Base-by-base conservation (phyloP, 371 early-diverging fungal species). In the Actinomortierella ambigua region DNA sequence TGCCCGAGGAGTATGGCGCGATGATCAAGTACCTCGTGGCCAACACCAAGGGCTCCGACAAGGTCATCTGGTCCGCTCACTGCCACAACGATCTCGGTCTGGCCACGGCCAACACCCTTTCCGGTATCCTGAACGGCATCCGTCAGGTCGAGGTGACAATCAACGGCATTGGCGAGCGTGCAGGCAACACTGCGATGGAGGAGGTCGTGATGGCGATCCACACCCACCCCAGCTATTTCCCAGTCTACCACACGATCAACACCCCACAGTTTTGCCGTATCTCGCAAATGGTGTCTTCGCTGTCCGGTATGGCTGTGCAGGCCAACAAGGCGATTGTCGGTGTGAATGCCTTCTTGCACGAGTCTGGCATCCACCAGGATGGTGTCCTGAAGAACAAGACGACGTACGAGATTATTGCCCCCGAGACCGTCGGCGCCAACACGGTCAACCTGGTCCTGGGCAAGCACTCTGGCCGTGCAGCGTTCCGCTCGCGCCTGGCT, bases 271-370 rank as follows among this genome's bases (percentile, higher is more conserved):
- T 98, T 65, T 93, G 84, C 77, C 82, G 91, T 51, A 89, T 92
- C 22, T 96, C 96, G 22, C 92, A 93, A 66, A 78, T 98, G 79
- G 96, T 98, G 23, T 88, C 91, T 17, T 83, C 88, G 29, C 80
- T 90, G 41, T 90, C 93, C 2, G 98, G 98, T n/a, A 95, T 96
- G 95, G 76, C 85, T 26, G 90, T 98, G 40, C 98, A 98, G 76
- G 87, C 95, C 28, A 97, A 98, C 87, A 98, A 98, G 82, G 97
- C 98, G 28, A 96, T 98, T 69, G 98, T 98, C 8, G 98, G 98
- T 39, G 89, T 91, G 58, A 97, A 97, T 65, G 98, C 98, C n/a
- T 97, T 97, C 70, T 83, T 95, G 63, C 98, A 98, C 78, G 96
- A 96, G 79, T 94, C 94, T 52, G 98, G 98, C 53, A 98, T 98